Base-by-base conservation (phyloP, 2,329 filamentous ascomycete species). In the Huntiella omanensis region DNA sequence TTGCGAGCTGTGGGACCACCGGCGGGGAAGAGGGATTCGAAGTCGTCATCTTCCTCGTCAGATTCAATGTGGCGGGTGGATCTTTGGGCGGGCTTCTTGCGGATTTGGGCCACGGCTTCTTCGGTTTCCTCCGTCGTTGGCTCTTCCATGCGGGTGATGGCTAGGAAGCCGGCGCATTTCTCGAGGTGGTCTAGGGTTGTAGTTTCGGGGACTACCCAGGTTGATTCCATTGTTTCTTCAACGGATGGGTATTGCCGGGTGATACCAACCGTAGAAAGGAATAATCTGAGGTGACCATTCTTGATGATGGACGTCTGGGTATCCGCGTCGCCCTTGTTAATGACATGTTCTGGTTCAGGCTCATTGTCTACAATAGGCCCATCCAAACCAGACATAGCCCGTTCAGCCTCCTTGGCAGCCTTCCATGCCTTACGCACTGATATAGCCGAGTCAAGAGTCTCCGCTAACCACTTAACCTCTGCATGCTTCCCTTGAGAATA, bases 281-380 rank as follows among this genome's bases (percentile, higher is more conserved):
- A 71, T 1, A 96, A 75, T 33, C 87, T 80, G 2, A 96, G 70
- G 55, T 88, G 80, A 7, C 83, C 78, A 60, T 96, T 92, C 57
- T 85, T 92, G 66, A 92, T 92, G 62, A 94, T 77, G 19, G 84
- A 80, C 16, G 70, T 71, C 43, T 77, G 76, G 36, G 77, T 75
- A 37, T 72, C 75, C 10, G 12, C 17, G 2, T 13, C 40, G 48
- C 80, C 75, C 0, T 81, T 69, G 43, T 69, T 71, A 45, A 86
- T 63, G 47, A 63, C 74, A 35, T 48, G 46, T 17, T 48, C 46
- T 4, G 46, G 46, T 13, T 48, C 46, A 12, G n/a, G 28, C 19
- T 34, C 36, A 4, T 40, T 15, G 12, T 16, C 32, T 53, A 10
- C 28, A 52, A 17, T 53, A 52, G 22, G 10, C 12, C 13, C 33